Conservation (phyloP, 495 filamentous ascomycete species). For the Aspergillus diversus region DNA sequence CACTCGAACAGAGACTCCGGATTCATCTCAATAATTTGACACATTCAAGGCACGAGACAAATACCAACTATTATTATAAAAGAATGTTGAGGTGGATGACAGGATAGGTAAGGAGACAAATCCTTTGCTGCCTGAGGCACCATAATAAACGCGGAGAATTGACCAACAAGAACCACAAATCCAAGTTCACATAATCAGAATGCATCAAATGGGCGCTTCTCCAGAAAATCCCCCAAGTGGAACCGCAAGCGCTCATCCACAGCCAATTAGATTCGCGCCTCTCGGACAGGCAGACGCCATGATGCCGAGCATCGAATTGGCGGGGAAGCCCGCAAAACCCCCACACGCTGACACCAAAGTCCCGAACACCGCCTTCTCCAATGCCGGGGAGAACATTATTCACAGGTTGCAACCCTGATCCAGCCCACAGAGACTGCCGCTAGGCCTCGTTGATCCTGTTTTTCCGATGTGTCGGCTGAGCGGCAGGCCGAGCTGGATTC, state of each 20-base stretch:
- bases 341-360: conserved; percentile 17
- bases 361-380: conserved; percentile 39
- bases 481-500: conserved; percentile 6
- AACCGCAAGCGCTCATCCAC: neutral
- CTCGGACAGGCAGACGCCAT: neutral
- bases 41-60: too few relatives aligned
- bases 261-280: neutral
- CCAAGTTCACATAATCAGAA: too few relatives aligned
- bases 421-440: conserved; percentile 3
- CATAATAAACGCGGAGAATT: neutral
- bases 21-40: too few relatives aligned
- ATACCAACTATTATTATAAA: too few relatives aligned
- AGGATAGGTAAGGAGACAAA: neutral
- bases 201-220: neutral
- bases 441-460: conserved; percentile 9
- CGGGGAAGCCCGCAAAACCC: conserved; percentile 28
- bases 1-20: too few relatives aligned
- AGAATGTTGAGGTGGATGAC: too few relatives aligned
- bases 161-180: neutral
- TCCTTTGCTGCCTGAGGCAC: neutral
- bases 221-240: neutral
- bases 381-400: conserved; percentile 19
- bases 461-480: conserved; percentile 8
- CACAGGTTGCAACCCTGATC: conserved; percentile 6
- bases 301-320: conserved; percentile 10